Evolutionary conservation across 2,329 filamentous ascomycete genomes (phyloP).

Genomic region (Lasiodiplodia hormozganensis): DNA sequence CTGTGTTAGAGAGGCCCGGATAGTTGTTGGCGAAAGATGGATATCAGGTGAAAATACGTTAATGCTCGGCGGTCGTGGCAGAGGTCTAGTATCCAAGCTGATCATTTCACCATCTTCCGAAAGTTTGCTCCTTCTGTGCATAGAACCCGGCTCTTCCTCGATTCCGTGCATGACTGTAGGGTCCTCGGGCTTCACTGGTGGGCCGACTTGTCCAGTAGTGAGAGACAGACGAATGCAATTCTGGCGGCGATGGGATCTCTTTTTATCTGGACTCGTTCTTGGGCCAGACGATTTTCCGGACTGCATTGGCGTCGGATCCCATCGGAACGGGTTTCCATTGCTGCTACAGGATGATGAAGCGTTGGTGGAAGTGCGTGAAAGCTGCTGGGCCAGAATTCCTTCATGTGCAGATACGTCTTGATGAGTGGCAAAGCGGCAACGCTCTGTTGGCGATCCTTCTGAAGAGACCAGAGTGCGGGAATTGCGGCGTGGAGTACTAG

Average conservation of each 20-base stretch:
- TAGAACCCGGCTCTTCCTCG: slow-evolving; percentile 43
- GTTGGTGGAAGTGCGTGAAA: slow-evolving; percentile 48
- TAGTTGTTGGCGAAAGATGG: slow-evolving; percentile 40
- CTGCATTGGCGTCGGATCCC: slow-evolving; percentile 48
- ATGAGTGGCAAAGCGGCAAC: slow-evolving; percentile 38
- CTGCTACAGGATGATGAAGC: slow-evolving; percentile 49
- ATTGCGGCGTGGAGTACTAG: slow-evolving; percentile 44
- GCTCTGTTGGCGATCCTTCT: slow-evolving; percentile 50
- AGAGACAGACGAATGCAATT: slow-evolving; percentile 56
- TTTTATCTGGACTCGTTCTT: slow-evolving; percentile 53
- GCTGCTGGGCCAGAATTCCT: slow-evolving; percentile 44
- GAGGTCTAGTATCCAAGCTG: slow-evolving; percentile 32
- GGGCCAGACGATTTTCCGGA: slow-evolving; percentile 50
- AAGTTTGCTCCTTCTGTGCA: slow-evolving; percentile 6
- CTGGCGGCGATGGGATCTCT: slow-evolving; percentile 52
- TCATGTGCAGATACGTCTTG: slow-evolving; percentile 43
- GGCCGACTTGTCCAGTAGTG: slow-evolving; percentile 51
- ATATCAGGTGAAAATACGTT: slow-evolving; percentile 46
- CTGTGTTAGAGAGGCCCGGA: slow-evolving; percentile 49
- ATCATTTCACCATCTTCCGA: slow-evolving; percentile 29
- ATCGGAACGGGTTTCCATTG: slow-evolving; percentile 55
- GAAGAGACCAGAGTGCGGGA: slow-evolving; percentile 45
- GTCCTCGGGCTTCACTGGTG: slow-evolving; percentile 44
- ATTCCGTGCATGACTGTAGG: slow-evolving; percentile 46
- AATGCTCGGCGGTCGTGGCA: slow-evolving; percentile 39